A percentile compares a stretch with the other conserved stretches of the same genome.
These are phyloP conservation scores for Phytophthora quininea DNA, from an alignment of 352 stramenopile species.

Conservation along the genomic window DNA sequence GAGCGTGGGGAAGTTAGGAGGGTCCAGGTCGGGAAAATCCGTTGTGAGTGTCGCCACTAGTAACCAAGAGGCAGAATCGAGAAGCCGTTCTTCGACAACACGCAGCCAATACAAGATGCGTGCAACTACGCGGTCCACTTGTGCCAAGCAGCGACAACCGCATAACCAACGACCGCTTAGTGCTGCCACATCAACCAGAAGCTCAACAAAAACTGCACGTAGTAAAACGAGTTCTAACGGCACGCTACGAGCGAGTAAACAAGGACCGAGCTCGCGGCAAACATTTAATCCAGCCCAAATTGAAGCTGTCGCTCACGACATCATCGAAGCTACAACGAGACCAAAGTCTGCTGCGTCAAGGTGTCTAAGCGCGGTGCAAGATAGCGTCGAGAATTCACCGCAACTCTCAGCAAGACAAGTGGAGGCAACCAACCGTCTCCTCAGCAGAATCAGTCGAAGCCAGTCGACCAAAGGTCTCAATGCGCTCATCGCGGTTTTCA, in stretches of 20 bases:
- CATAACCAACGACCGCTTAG: slow-evolving; percentile 9
- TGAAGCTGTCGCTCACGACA: slow-evolving; percentile 15
- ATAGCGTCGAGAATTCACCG: slow-evolving; percentile 1
- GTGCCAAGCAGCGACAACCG: slow-evolving; percentile 26
- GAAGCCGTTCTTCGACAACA: slow-evolving; percentile 5
- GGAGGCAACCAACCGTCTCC: slow-evolving; percentile 27
- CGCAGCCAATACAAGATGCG: slow-evolving; percentile 19
- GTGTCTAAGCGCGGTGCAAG: no score
- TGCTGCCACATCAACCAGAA: not conserved
- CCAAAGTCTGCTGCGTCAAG: not conserved
- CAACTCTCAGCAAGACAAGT: slow-evolving; percentile 6
- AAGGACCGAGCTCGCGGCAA: not conserved
- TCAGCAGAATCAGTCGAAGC: slow-evolving; percentile 41
- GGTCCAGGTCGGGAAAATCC: no score
- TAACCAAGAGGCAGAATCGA: slow-evolving; percentile 2
- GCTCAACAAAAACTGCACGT: not conserved
- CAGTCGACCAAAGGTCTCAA: slow-evolving; percentile 54
- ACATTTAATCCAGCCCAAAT: slow-evolving; percentile 8
- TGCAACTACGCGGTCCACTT: slow-evolving; percentile 20
- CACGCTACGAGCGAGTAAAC: not conserved
- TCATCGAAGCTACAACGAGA: slow-evolving; percentile 9
- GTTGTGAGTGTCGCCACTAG: not conserved
- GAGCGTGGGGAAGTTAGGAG: no score
- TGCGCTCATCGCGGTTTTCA: slow-evolving; percentile 37
- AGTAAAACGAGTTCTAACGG: not conserved